phyloP scores from a whole-genome alignment of 2,329 filamentous ascomycete genomes.

The Lojkania enalia region DNA sequence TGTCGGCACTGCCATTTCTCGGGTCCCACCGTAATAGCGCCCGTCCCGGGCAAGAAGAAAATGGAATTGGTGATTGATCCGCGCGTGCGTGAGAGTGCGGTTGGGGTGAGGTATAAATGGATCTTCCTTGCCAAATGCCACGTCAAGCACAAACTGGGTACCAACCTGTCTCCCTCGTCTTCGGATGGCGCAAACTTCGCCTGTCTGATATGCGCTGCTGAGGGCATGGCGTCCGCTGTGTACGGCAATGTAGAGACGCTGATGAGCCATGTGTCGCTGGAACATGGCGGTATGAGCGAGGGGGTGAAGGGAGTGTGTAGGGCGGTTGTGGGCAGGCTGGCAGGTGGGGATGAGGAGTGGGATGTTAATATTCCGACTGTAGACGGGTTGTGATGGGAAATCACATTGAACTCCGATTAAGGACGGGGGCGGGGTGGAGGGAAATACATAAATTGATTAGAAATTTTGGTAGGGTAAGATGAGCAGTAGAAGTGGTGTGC shows the following conservation, averaged over 20 bases:
- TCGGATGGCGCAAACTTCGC: constrained; percentile 35
- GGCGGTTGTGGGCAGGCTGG: constrained; percentile 37
- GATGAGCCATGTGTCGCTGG: constrained; percentile 43
- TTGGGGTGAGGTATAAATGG: constrained; percentile 44
- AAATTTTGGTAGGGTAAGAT: too few relatives aligned
- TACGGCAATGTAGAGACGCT: constrained; percentile 45
- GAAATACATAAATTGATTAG: background rate
- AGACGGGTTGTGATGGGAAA: constrained; percentile 11
- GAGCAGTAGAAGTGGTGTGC: too few relatives aligned
- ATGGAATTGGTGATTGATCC: constrained; percentile 37
- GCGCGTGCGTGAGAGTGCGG: constrained; percentile 26
- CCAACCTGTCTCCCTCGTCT: background rate
- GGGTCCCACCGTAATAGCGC: constrained; percentile 29
- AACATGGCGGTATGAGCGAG: constrained; percentile 39
- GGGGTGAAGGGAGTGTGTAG: constrained; percentile 35
- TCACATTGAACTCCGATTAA: too few relatives aligned
- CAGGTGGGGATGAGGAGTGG: constrained; percentile 38
- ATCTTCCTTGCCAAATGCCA: constrained; percentile 46
- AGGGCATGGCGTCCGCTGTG: constrained; percentile 36
- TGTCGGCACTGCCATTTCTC: constrained; percentile 42
- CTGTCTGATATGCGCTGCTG: constrained; percentile 41
- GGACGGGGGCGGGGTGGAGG: background rate
- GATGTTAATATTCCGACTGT: constrained; percentile 41
- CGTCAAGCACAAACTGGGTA: constrained; percentile 22
- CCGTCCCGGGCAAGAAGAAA: constrained; percentile 29